These are phyloP conservation scores for Oryza australiensis DNA, from an alignment of 176 grass and related monocot genomes.

Conservation along the genomic window DNA sequence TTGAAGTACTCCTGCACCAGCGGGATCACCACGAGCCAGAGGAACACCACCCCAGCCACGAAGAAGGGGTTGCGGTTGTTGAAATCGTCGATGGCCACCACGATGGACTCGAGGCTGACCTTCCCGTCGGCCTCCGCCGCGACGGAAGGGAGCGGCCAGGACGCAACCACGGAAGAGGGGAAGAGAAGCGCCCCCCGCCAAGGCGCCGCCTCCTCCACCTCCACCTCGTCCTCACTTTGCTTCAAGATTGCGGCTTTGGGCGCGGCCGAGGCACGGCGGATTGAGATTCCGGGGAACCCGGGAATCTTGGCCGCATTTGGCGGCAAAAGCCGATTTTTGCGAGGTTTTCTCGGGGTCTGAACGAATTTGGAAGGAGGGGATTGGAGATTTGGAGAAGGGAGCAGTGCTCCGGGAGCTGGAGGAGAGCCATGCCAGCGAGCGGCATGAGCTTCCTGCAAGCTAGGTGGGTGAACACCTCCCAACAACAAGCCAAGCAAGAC, in stretches of 20 bases:
- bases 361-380: slow-evolving; percentile 16
- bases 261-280: neutral
- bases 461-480: neutral
- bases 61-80: slow-evolving; percentile 92
- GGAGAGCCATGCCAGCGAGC: slow-evolving; percentile 54
- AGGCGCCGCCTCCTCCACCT: neutral
- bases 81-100: slow-evolving; percentile 80
- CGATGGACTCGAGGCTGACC: slow-evolving; percentile 77
- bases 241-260: slow-evolving; percentile 18
- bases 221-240: neutral
- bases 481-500: neutral
- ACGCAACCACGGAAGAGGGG: slow-evolving; percentile 30
- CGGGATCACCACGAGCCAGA: slow-evolving; percentile 87
- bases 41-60: slow-evolving; percentile 66
- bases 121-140: slow-evolving; percentile 62
- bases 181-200: slow-evolving; percentile 33
- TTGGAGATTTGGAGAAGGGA: slow-evolving; percentile 40
- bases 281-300: neutral
- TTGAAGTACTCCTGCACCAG: slow-evolving; percentile 67
- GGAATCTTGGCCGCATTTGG: slow-evolving; percentile 33
- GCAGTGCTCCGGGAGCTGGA: slow-evolving; percentile 35
- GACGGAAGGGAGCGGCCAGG: slow-evolving; percentile 45
- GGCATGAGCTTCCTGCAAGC: slow-evolving; percentile 25
- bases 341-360: slow-evolving; percentile 5
- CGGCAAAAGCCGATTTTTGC: neutral